Evolutionary conservation across 202 grass and related monocot species (phyloP).

Genomic region (Panicum virgatum): DNA sequence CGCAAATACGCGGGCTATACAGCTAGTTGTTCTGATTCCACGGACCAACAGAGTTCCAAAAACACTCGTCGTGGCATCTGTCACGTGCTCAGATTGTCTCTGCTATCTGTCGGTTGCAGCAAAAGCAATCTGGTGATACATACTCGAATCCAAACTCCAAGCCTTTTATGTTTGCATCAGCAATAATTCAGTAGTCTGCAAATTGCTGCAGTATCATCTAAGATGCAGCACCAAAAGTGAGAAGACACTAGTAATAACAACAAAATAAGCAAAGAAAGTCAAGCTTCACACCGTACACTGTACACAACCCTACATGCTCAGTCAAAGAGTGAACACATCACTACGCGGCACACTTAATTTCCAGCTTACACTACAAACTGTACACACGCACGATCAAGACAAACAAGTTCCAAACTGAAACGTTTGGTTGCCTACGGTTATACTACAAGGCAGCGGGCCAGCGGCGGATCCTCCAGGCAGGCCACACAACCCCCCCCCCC

Average conservation of each 20-base stretch:
- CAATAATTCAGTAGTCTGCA: no score
- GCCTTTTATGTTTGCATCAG: no score
- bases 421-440: conserved; percentile 26
- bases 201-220: no score
- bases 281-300: background rate
- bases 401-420: conserved; percentile 28
- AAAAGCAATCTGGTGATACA: background rate
- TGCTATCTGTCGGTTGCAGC: background rate
- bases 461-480: background rate
- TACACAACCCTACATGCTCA: conserved; percentile 11
- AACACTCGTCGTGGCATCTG: conserved; percentile 3
- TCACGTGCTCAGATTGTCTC: background rate
- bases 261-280: background rate
- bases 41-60: background rate
- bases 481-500: no score
- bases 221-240: no score
- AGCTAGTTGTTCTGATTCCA: background rate
- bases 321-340: background rate
- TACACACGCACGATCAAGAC: conserved; percentile 20
- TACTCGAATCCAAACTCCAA: background rate
- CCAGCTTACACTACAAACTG: background rate
- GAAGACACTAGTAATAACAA: no score
- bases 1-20: no score
- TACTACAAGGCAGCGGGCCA: background rate
- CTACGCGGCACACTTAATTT: background rate